These are phyloP conservation scores for Arabidopsis suecica DNA, from an alignment of 345 rosid genomes.

Conservation along the genomic window DNA sequence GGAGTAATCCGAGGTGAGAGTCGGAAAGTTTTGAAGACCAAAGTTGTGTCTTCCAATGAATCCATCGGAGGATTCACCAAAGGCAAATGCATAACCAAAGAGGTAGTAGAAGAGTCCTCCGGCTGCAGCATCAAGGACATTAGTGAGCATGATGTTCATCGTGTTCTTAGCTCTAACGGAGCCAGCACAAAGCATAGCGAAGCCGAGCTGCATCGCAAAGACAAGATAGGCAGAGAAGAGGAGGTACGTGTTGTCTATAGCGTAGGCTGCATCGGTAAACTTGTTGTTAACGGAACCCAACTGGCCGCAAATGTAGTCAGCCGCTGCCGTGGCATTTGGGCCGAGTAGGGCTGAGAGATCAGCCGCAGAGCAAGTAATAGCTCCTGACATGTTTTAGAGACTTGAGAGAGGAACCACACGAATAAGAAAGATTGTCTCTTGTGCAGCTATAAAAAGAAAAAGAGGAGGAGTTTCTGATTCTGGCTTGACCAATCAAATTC, in stretches of 20 bases:
- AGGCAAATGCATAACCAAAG: conserved; percentile 92
- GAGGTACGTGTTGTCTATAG: conserved; percentile 82
- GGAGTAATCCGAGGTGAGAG: conserved; percentile 53
- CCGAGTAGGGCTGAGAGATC: conserved; percentile 62
- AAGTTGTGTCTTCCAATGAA: conserved; percentile 84
- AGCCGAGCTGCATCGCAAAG: conserved; percentile 93
- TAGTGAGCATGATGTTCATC: conserved; percentile 96
- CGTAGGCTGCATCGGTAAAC: conserved; percentile 63
- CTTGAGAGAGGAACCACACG: conserved; percentile 5
- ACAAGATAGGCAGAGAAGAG: conserved; percentile 94
- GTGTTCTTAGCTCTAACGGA: conserved; percentile 94
- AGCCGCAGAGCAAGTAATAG: conserved; percentile 51
- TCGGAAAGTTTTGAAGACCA: conserved; percentile 57
- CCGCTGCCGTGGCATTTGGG: conserved; percentile 65
- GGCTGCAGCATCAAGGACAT: conserved; percentile 89
- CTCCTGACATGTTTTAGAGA: conserved; percentile 40
- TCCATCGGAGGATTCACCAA: conserved; percentile 74
- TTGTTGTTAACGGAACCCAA: conserved; percentile 40
- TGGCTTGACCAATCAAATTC: conserved; percentile 18
- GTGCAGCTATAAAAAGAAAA: conserved; percentile 17
- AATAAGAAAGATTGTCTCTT: conserved; percentile 1
- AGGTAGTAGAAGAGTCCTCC: conserved; percentile 91
- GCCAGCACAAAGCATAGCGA: conserved; percentile 97
- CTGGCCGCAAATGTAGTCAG: conserved; percentile 62
- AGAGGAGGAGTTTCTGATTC: conserved; percentile 23